These are phyloP conservation scores for Karstenula rhodostoma DNA, from an alignment of 2,329 filamentous ascomycete genomes.

Conservation along the genomic window DNA sequence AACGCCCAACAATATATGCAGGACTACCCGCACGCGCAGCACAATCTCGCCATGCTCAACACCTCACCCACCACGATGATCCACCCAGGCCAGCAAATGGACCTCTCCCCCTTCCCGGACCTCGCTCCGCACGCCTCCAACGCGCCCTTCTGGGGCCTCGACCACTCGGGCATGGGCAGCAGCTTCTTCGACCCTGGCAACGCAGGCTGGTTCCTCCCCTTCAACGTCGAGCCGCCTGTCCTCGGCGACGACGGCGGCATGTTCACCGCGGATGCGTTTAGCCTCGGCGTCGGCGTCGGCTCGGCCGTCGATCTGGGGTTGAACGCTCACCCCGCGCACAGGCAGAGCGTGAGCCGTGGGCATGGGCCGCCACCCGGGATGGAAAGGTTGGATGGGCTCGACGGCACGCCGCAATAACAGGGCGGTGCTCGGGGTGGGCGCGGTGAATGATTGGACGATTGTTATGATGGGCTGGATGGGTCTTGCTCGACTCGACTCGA, in stretches of 20 bases:
- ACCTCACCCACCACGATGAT: constrained; percentile 40
- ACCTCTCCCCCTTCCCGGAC: constrained; percentile 45
- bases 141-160: constrained; percentile 43
- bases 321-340: constrained; percentile 18
- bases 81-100: constrained; percentile 43
- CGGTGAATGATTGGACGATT: not conserved
- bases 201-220: constrained; percentile 86
- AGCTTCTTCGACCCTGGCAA: constrained; percentile 58
- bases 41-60: constrained; percentile 51
- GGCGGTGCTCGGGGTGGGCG: not conserved
- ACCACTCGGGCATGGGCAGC: constrained; percentile 37
- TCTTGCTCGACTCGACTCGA: too few species aligned
- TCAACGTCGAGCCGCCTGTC: constrained; percentile 81
- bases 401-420: constrained; percentile 6
- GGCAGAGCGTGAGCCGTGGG: constrained; percentile 13
- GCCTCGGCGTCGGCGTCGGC: constrained; percentile 34
- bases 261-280: constrained; percentile 32
- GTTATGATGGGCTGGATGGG: not conserved
- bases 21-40: constrained; percentile 60
- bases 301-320: constrained; percentile 28
- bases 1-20: constrained; percentile 46
- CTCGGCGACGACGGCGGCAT: constrained; percentile 49
- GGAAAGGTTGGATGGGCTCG: constrained; percentile 14
- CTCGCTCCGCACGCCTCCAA: constrained; percentile 41
- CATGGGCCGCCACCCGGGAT: not conserved